Evolutionary conservation across 768 basidiomycete genomes (phyloP).

Genomic region (Filobasidium floriforme): DNA sequence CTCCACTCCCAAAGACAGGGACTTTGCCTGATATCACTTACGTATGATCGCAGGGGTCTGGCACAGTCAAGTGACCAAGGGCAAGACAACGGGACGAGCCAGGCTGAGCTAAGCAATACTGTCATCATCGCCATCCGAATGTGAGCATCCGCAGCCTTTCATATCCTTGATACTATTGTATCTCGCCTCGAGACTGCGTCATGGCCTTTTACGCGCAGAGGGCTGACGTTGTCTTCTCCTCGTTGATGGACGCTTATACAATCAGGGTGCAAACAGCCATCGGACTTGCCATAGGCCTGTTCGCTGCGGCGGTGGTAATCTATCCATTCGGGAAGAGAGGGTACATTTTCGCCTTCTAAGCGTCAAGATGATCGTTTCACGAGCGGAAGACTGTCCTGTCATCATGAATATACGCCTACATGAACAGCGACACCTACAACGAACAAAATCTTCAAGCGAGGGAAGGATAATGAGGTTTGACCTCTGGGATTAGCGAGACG

Average conservation of each 20-base stretch:
- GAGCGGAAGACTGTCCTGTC: no score
- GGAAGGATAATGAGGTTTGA: no score
- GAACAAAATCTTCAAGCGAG: no score
- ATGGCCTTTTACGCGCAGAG: no score
- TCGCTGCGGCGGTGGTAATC: constrained; percentile 32
- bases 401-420: no score
- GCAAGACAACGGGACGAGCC: background rate
- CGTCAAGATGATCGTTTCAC: background rate
- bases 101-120: constrained; percentile 14
- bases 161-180: no score
- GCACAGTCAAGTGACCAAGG: background rate
- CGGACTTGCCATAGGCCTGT: constrained; percentile 36
- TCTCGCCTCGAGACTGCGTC: no score
- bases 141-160: background rate
- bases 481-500: no score
- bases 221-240: no score
- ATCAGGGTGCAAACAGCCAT: constrained; percentile 34
- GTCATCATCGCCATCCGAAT: constrained; percentile 27
- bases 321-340: constrained; percentile 36
- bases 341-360: constrained; percentile 35
- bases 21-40: background rate
- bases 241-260: no score
- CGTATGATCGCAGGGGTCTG: background rate
- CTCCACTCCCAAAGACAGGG: constrained; percentile 5
- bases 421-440: no score